Conservation (phyloP, 1,139 yeast species). For the Hemisphaericaspora xylofermentans region DNA sequence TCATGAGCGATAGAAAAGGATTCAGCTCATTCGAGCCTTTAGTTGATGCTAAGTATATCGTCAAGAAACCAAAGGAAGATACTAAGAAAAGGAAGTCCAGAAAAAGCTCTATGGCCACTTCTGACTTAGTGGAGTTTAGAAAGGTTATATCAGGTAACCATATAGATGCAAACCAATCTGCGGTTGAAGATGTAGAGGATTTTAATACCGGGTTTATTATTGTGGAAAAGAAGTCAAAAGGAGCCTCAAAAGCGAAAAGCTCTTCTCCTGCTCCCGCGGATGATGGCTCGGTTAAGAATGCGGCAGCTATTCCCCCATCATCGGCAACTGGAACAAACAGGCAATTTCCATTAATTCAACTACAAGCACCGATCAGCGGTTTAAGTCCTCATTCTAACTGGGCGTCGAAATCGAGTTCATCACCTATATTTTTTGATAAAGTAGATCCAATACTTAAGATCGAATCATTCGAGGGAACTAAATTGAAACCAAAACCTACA, state of each 20-base stretch:
- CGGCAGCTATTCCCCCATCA: background rate
- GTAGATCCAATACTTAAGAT: background rate
- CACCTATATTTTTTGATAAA: constrained; percentile 17
- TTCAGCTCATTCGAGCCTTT: constrained; percentile 46
- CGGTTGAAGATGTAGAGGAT: constrained; percentile 30
- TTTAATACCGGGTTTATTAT: constrained; percentile 31
- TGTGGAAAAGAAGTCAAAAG: constrained; percentile 21
- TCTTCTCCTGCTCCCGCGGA: background rate
- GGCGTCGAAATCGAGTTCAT: constrained; percentile 24
- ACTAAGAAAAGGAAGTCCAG: constrained; percentile 27
- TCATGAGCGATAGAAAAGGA: constrained; percentile 48
- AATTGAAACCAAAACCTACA: constrained; percentile 16
- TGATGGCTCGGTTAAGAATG: background rate
- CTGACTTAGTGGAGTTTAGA: constrained; percentile 26
- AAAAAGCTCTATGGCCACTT: constrained; percentile 24
- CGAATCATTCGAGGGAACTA: background rate
- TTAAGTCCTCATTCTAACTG: constrained; percentile 34
- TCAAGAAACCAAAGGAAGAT: constrained; percentile 16
- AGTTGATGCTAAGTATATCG: constrained; percentile 38
- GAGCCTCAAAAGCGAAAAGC: constrained; percentile 16
- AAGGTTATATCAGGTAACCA: constrained; percentile 11
- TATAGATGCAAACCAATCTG: constrained; percentile 12
- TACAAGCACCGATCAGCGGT: constrained; percentile 14
- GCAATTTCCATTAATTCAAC: constrained; percentile 3
- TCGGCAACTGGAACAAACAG: background rate